These are phyloP conservation scores for Fistulinella prunicolor DNA, from an alignment of 768 basidiomycete genomes.

Conservation along the genomic window DNA sequence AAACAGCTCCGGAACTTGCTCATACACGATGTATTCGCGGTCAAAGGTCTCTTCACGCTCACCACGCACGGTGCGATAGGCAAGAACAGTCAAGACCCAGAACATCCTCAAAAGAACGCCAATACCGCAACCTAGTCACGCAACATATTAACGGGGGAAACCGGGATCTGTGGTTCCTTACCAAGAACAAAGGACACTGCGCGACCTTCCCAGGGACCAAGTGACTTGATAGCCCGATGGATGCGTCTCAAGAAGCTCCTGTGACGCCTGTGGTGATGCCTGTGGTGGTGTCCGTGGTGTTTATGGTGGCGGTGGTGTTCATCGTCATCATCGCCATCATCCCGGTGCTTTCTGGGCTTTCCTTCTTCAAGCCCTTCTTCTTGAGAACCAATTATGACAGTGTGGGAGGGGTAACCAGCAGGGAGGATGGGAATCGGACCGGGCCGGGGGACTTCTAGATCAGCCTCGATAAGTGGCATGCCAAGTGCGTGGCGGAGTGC, in stretches of 20 bases:
- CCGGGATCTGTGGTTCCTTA: slow-evolving; percentile 28
- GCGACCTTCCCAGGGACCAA: slow-evolving; percentile 82
- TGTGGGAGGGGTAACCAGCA: slow-evolving; percentile 10
- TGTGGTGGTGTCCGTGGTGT: slow-evolving; percentile 14
- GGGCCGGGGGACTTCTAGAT: slow-evolving; percentile 5
- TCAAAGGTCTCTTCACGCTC: slow-evolving; percentile 42
- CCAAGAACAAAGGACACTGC: slow-evolving; percentile 83
- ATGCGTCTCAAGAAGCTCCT: slow-evolving; percentile 58
- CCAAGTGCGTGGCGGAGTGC: slow-evolving; percentile 55
- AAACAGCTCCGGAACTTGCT: slow-evolving; percentile 45
- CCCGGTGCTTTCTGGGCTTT: slow-evolving; percentile 12
- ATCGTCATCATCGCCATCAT: neutral
- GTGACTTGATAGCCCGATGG: slow-evolving; percentile 59
- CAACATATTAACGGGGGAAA: neutral
- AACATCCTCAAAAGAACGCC: slow-evolving; percentile 81
- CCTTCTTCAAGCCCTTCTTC: slow-evolving; percentile 7
- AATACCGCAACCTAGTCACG: slow-evolving; percentile 66
- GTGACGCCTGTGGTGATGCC: slow-evolving; percentile 26
- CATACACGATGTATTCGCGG: slow-evolving; percentile 41
- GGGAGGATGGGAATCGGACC: slow-evolving; percentile 31
- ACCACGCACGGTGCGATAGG: slow-evolving; percentile 54
- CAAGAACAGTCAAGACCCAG: slow-evolving; percentile 66
- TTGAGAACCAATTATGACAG: neutral
- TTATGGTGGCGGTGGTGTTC: slow-evolving; percentile 6
- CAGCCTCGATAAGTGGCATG: slow-evolving; percentile 43